Evolutionary conservation across 768 basidiomycete species (phyloP), one percentile per base, ranked within the genome.

Genomic region (Russula earlei): DNA sequence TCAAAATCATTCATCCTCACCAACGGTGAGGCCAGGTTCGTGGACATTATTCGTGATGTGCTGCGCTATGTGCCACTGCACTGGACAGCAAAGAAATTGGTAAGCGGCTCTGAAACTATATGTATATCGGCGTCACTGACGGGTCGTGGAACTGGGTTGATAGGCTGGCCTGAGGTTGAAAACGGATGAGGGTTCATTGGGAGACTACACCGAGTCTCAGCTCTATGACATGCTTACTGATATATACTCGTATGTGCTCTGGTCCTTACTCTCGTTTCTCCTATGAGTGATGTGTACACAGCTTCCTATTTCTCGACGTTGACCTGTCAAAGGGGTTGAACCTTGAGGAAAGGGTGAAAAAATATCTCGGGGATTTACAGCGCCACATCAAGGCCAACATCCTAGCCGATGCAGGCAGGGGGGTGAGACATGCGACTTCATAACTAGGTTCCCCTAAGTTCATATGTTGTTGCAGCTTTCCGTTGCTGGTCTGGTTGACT

Each of bases 241-340:
- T 20, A 84, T 91, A 49, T 91, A 89, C 67, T 70, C 79, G 82
- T 87, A 57, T 61, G 82, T 69, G 7, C 17, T 36, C 1, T 25
- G 25, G 33, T 52, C 4, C 29, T 49, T 44, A 14, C 34, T 29
- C 22, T 20, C 22, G 22, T 47, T 14, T n/a, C 19, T 19, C 25
- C 15, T 20, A 7, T n/a, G 55, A n/a, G 50, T 17, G 29, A 10
- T 19, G 25, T 24, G n/a, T 14, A 2, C 15, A 4, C 61, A 90
- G 87, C 41, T 89, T 78, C 66, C 70, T 91, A 56, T 91, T 91
- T 80, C 75, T 90, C 34, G 81, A 89, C 50, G 71, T 81, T 20
- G 85, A 86, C 50, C 64, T 77, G 2, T 72, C 78, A 1, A 79
- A 81, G 62, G 68, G 81, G 29, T 77, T 84, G 77, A 72, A 77